Conservation (phyloP, 2,329 filamentous ascomycete species). For the Xylaria hypoxylon region DNA sequence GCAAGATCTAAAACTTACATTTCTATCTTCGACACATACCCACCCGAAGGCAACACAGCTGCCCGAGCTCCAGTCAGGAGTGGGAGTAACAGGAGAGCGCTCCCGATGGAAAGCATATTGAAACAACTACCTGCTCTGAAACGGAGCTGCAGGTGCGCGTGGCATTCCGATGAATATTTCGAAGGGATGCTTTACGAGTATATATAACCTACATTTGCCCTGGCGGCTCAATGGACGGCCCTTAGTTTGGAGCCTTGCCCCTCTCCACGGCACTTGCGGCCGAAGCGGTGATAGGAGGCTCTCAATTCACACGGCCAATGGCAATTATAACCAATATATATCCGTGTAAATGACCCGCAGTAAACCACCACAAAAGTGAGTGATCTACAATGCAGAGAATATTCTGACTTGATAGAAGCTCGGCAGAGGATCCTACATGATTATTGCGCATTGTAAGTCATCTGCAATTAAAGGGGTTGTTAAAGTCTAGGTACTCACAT, state of each 20-base stretch:
- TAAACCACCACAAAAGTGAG: conserved; percentile 25
- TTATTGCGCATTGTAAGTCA: conserved; percentile 10
- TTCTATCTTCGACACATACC: conserved; percentile 41
- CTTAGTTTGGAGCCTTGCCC: conserved; percentile 39
- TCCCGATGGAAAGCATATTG: conserved; percentile 43
- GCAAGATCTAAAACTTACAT: conserved; percentile 36
- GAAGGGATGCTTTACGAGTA: conserved; percentile 37
- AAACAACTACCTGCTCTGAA: conserved; percentile 35
- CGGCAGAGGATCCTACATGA: conserved; percentile 22
- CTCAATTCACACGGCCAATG: conserved; percentile 45
- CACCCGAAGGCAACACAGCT: conserved; percentile 34
- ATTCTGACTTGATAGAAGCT: conserved; percentile 5
- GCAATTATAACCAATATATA: conserved; percentile 40
- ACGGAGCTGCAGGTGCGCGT: conserved; percentile 29
- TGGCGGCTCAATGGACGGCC: conserved; percentile 46
- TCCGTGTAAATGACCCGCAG: conserved; percentile 37
- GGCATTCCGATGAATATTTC: conserved; percentile 22
- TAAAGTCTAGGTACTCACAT: neutral
- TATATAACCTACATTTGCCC: conserved; percentile 43
- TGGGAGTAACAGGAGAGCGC: conserved; percentile 43
- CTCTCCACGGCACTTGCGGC: conserved; percentile 48
- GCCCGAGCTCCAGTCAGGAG: conserved; percentile 44
- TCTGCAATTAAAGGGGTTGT: neutral
- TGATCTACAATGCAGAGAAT: conserved; percentile 22
- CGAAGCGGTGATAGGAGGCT: conserved; percentile 42